These are phyloP conservation scores for Lignosus rhinocerotis DNA, from an alignment of 1,284 basidiomycete genomes.

Conservation along the genomic window DNA sequence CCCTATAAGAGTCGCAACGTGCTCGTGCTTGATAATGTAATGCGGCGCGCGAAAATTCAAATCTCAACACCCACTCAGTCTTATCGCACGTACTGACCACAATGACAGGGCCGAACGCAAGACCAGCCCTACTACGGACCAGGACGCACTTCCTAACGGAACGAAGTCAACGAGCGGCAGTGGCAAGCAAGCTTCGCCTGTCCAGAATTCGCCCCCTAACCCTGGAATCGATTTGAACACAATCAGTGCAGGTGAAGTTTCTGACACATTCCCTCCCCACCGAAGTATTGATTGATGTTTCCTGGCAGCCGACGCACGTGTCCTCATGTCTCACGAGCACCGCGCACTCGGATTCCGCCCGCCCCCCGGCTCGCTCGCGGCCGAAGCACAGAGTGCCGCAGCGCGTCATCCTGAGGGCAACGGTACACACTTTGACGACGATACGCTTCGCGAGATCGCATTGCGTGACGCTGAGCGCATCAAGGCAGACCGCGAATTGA, in stretches of 20 bases:
- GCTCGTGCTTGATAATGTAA: neutral
- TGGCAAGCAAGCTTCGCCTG: neutral
- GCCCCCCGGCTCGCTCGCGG: slow-evolving; percentile 23
- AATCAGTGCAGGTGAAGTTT: slow-evolving; percentile 26
- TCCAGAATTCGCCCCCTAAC: slow-evolving; percentile 10
- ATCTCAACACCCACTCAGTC: no score
- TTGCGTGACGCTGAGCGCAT: slow-evolving; percentile 27
- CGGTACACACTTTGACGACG: slow-evolving; percentile 20
- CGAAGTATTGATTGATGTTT: no score
- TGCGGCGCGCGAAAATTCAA: no score
- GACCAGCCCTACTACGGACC: slow-evolving; percentile 16
- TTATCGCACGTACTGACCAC: neutral
- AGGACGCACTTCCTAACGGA: slow-evolving; percentile 3
- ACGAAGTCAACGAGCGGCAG: slow-evolving; percentile 7
- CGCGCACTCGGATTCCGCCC: slow-evolving; percentile 36
- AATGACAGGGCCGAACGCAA: slow-evolving; percentile 25
- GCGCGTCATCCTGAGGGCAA: slow-evolving; percentile 26
- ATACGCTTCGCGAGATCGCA: slow-evolving; percentile 22
- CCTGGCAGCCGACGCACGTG: slow-evolving; percentile 29
- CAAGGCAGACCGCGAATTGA: slow-evolving; percentile 26
- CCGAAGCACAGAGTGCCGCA: slow-evolving; percentile 32
- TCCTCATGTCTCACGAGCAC: slow-evolving; percentile 36
- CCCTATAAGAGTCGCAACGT: neutral
- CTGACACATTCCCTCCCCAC: neutral
- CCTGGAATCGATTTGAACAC: slow-evolving; percentile 29